phyloP scores from a whole-genome alignment of 164 flowering plant species.

The Nymphaea colorata region DNA sequence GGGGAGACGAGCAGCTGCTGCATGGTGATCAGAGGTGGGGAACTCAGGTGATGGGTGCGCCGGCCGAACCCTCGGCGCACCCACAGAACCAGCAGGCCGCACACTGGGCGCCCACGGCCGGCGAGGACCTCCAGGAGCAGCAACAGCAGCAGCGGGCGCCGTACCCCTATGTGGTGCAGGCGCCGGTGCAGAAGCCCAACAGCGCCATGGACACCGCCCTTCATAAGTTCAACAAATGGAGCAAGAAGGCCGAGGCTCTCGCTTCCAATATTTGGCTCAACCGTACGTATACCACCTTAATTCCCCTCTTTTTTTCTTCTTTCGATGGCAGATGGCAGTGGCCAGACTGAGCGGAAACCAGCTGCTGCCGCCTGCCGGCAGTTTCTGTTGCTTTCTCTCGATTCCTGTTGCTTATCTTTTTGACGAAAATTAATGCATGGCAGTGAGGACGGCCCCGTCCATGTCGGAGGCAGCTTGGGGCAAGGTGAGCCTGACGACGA shows the following conservation, averaged over 20 bases:
- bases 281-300: conserved; percentile 14
- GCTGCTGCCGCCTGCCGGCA: not conserved
- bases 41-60: conserved; percentile 60
- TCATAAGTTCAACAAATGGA: conserved; percentile 29
- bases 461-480: conserved; percentile 50
- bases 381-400: not conserved
- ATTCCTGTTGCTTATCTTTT: too few species aligned
- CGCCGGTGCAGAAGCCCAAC: conserved; percentile 23
- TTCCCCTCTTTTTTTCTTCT: not conserved
- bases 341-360: too few species aligned
- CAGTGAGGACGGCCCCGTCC: conserved; percentile 49
- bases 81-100: conserved; percentile 72
- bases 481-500: conserved; percentile 42
- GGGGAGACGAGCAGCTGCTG: conserved; percentile 4
- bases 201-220: conserved; percentile 31
- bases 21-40: conserved; percentile 38
- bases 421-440: not conserved
- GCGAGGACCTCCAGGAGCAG: conserved; percentile 5
- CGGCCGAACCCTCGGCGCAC: conserved; percentile 48
- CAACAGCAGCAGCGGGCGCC: conserved; percentile 12
- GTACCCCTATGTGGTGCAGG: conserved; percentile 26
- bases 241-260: conserved; percentile 26
- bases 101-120: conserved; percentile 21
- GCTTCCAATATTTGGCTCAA: conserved; percentile 39
- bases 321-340: not conserved